A percentile compares a stretch with the other conserved stretches of the same genome.
Conservation (phyloP, 2,329 filamentous ascomycete species). For the Colletotrichum cereale region DNA sequence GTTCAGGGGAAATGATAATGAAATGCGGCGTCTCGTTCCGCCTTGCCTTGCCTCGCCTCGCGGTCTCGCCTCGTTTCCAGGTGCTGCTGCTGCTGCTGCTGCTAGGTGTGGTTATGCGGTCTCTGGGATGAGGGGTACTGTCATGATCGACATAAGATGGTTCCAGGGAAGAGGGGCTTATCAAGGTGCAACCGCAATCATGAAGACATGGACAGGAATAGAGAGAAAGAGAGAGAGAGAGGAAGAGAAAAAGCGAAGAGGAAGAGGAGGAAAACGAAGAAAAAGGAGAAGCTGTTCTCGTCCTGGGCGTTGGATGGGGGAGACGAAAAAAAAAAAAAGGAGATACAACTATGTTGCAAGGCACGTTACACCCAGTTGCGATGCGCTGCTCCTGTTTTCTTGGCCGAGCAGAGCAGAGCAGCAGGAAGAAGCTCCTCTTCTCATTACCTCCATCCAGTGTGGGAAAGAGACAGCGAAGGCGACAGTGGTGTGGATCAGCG, state of each 20-base stretch:
- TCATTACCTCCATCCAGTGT: background rate
- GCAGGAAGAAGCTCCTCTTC: background rate
- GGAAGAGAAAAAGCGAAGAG: background rate
- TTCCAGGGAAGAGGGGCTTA: background rate
- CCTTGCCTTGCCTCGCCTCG: background rate
- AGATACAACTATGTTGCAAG: slow-evolving; percentile 12
- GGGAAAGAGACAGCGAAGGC: background rate
- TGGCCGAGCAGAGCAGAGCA: background rate
- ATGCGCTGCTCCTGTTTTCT: slow-evolving; percentile 16
- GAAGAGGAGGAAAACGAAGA: background rate
- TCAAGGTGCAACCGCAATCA: background rate
- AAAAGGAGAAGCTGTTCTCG: background rate
- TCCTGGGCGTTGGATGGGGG: background rate
- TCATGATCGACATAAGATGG: background rate
- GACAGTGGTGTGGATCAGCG: slow-evolving; percentile 4
- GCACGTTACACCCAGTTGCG: slow-evolving; percentile 21
- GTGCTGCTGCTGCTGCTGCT: background rate
- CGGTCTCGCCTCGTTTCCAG: slow-evolving; percentile 11
- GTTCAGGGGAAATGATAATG: background rate
- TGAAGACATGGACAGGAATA: too few species aligned
- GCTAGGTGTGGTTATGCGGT: background rate
- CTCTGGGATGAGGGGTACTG: background rate
- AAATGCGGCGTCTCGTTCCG: background rate
- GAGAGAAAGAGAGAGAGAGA: background rate
- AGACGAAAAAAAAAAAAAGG: background rate